Conservation (phyloP, 2,329 filamentous ascomycete genomes). For the Colletotrichum salicis region DNA sequence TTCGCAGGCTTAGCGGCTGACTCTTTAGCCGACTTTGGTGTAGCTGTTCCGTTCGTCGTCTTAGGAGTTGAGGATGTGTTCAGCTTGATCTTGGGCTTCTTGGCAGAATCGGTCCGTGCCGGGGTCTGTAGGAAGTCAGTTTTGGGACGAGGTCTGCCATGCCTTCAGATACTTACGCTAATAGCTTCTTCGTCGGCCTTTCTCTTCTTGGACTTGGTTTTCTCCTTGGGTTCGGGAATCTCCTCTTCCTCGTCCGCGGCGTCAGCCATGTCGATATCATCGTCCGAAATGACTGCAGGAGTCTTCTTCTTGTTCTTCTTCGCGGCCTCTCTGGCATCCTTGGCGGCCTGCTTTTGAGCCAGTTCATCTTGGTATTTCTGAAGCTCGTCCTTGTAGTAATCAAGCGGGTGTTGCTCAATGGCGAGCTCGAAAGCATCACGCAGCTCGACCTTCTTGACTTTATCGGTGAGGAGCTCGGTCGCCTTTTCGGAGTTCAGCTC, state of each 20-base stretch:
- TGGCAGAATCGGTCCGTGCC: slow-evolving; percentile 70
- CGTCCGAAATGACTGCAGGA: slow-evolving; percentile 61
- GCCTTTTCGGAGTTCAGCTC: slow-evolving; percentile 81
- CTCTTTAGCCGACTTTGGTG: slow-evolving; percentile 66
- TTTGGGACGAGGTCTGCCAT: not conserved
- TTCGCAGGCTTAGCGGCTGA: slow-evolving; percentile 63
- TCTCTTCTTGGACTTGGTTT: slow-evolving; percentile 79
- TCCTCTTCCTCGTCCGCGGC: slow-evolving; percentile 68
- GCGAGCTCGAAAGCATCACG: slow-evolving; percentile 84
- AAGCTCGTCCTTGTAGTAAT: slow-evolving; percentile 86
- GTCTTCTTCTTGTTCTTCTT: slow-evolving; percentile 61
- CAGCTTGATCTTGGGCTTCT: slow-evolving; percentile 76
- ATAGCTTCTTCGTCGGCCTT: slow-evolving; percentile 84
- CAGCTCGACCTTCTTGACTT: slow-evolving; percentile 79
- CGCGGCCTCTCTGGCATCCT: slow-evolving; percentile 58
- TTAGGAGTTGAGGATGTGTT: slow-evolving; percentile 76
- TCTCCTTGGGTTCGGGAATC: slow-evolving; percentile 72
- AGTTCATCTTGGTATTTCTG: slow-evolving; percentile 74
- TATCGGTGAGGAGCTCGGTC: slow-evolving; percentile 74
- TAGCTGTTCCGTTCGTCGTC: slow-evolving; percentile 69
- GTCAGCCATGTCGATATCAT: slow-evolving; percentile 72
- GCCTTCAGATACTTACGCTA: slow-evolving; percentile 51
- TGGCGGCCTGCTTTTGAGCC: slow-evolving; percentile 65
- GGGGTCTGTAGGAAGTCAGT: slow-evolving; percentile 55
- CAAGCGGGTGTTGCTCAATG: slow-evolving; percentile 78